Evolutionary conservation across 2,329 filamentous ascomycete genomes (phyloP), one percentile per base, ranked within the genome.

Genomic region (Aspergillus persii): DNA sequence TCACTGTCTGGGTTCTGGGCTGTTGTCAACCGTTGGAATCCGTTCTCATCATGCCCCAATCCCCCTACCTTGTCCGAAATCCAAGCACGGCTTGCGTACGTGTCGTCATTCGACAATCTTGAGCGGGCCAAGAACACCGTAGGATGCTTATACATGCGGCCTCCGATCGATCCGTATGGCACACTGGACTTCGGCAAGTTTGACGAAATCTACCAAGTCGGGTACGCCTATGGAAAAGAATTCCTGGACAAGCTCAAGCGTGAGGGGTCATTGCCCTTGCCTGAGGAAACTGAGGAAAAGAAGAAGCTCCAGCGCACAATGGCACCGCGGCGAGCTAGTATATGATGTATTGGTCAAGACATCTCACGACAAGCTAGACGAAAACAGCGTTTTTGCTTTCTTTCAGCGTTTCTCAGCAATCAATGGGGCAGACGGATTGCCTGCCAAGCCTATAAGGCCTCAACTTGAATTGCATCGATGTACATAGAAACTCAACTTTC

Each of bases 111-210:
- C 11, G 95, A 98, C 74, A 95, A 95, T 29, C 82, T 99, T 29
- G 95, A 99, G 76, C 85, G 93, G 41, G 95, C 95, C 27, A 99
- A 99, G 81, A 89, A 83, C 4, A 94, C 90, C 70, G 87, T 92
- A 0, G 95, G 95, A 0, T 98, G 94, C 75, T 83, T 96, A 54
- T 99, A 99, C 75, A 96, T 99, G 91, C 86, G 95, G 1, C 96
- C 96, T 4, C 95, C 95, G 0, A 90, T 99, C 63, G 95, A 98
- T 71, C 84, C 86, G 1, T 99, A 96, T 68, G 95, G 93, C 4
- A 99, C 95, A 1, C 80, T 99, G 31, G 95, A 99, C 59, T 99
- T 99, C 80, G 91, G 88, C 62, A 97, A 96, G 75, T 99, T 99
- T 75, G 94, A 98, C 69, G 96, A 99, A 81, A 94, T 99, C 56